Base-by-base conservation (phyloP, 1,284 basidiomycete genomes). In the Ustilago shanxiensis region DNA sequence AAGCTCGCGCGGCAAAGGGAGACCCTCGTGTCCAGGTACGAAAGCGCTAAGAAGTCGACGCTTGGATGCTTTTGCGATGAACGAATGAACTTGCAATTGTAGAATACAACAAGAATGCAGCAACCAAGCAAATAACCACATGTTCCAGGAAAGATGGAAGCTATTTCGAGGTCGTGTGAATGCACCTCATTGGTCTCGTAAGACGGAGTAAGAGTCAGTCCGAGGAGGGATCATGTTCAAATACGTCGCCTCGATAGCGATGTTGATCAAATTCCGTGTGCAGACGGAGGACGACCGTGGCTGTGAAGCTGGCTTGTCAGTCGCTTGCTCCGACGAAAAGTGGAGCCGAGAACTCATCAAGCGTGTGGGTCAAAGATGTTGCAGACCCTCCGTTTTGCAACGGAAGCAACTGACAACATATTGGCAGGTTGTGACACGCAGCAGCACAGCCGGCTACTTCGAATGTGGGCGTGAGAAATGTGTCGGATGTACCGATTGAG, bases 1-100 rank as follows among this genome's bases (percentile, higher is more conserved):
- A 84, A 66, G 81, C 82, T 28, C 68, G 84, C 28, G 77, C 76
- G 9, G 77, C 79, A 3, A 75, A 75, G 37, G 83, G 83, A 10
- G 82, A 82, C 33, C 64, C 80, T 28, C 60, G 83, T 5, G 72
- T 79, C 11, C 79, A 80, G 52, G n/a, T 72, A 31, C 68, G 75
- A 29, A 71, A 75, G 57, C 72, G 68, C 44, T 75, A 33, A 53
- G 18, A 13, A 22, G 20, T 2, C 57, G n/a, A 60, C 31, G 22
- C 20, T 61, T 20, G 41, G 39, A 14, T 29, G 0, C 10, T n/a
- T 29, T n/a, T 20, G 2, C 31, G 47, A 29, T n/a, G 18, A 33
- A 9, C 20, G n/a, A n/a, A 29, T n/a, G 18, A 33, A 9, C 20
- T 8, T 6, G 7, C 35, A 33, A 20, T 26, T 24, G 31, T 54